phyloP scores from a whole-genome alignment of 1,139 yeast genomes.

The Hemisphaericaspora xylanilytica region DNA sequence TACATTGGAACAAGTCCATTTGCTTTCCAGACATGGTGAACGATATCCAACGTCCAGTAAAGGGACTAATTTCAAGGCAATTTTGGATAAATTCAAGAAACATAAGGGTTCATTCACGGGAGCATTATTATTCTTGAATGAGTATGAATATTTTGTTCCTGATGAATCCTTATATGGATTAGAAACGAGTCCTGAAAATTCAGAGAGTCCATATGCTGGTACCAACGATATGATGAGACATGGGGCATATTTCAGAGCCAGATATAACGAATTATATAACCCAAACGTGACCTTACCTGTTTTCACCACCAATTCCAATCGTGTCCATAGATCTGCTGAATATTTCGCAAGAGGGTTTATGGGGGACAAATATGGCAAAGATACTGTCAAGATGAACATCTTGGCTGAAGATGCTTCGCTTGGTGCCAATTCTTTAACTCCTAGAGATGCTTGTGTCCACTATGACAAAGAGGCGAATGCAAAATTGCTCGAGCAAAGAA shows the following conservation, averaged over 20 bases:
- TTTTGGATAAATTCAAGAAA: constrained; percentile 19
- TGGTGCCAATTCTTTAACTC: constrained; percentile 32
- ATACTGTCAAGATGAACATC: constrained; percentile 17
- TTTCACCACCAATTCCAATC: constrained; percentile 26
- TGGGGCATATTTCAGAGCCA: constrained; percentile 28
- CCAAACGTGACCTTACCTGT: constrained; percentile 20
- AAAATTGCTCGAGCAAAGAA: constrained; percentile 15
- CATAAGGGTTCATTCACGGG: constrained; percentile 23
- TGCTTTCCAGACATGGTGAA: constrained; percentile 64
- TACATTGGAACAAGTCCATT: constrained; percentile 56
- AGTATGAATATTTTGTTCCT: constrained; percentile 27
- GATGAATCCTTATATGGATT: constrained; percentile 21
- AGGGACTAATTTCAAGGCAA: constrained; percentile 18
- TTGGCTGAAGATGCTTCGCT: constrained; percentile 19
- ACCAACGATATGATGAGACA: constrained; percentile 26
- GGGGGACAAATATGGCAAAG: constrained; percentile 20
- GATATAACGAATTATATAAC: constrained; percentile 23
- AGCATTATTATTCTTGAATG: constrained; percentile 25
- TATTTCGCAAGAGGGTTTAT: constrained; percentile 29
- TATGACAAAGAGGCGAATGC: constrained; percentile 15
- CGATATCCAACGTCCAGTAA: constrained; percentile 47
- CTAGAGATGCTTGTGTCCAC: constrained; percentile 23
- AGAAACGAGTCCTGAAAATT: constrained; percentile 24
- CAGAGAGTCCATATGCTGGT: constrained; percentile 23
- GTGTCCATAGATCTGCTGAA: constrained; percentile 24